These are phyloP conservation scores for Alternaria sp. DNA, from an alignment of 2,329 filamentous ascomycete genomes.

Conservation along the genomic window DNA sequence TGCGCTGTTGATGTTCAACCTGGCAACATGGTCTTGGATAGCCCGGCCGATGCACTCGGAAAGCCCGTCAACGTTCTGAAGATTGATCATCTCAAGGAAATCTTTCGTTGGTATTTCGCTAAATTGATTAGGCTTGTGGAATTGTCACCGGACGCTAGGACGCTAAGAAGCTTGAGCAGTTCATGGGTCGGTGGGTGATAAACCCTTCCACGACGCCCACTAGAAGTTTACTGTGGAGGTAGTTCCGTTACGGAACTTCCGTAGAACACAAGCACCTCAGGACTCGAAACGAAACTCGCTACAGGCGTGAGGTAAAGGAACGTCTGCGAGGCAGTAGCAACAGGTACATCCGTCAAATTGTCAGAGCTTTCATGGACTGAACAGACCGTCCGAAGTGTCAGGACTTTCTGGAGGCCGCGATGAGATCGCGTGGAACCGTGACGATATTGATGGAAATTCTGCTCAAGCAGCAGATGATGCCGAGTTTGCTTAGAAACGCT, in stretches of 20 bases:
- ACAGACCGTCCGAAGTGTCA: constrained; percentile 1
- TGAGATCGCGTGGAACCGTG: not conserved
- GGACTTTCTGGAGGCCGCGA: not conserved
- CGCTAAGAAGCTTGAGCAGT: constrained; percentile 9
- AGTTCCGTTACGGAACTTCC: not conserved
- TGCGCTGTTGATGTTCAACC: constrained; percentile 31
- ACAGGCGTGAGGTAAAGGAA: not conserved
- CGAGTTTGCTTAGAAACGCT: constrained; percentile 5
- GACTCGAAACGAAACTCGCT: not conserved
- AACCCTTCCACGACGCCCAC: not conserved
- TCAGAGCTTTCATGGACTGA: not conserved
- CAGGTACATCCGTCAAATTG: not conserved
- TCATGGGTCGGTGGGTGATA: not conserved
- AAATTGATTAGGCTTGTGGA: not conserved
- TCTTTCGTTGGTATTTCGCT: not conserved
- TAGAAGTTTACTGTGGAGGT: constrained; percentile 8
- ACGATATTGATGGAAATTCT: constrained; percentile 19
- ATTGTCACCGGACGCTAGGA: constrained; percentile 10
- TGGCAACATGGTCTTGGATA: constrained; percentile 43
- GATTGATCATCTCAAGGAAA: constrained; percentile 24
- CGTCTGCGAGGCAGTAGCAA: not conserved
- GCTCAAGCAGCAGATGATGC: constrained; percentile 20
- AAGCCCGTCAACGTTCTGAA: constrained; percentile 38
- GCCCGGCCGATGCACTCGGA: constrained; percentile 43
- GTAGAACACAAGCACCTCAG: not conserved